Conservation (phyloP, 768 basidiomycete genomes). For the Tulasnella sp. region DNA sequence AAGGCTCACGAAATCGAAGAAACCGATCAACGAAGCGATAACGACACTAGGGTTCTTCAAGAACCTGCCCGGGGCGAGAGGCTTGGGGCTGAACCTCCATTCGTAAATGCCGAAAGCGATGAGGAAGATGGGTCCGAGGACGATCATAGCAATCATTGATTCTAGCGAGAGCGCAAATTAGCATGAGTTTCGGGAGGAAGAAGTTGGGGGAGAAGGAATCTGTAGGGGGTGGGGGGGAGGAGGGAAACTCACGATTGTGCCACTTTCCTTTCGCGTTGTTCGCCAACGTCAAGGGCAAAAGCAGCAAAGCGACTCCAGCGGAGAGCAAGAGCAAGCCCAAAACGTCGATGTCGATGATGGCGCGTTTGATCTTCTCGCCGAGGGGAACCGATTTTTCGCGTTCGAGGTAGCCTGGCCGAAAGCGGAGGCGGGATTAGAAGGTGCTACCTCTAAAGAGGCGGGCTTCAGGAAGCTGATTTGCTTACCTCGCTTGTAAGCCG, state of each 20-base stretch:
- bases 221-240: too few species aligned
- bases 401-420: constrained; percentile 38
- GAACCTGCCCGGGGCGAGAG: constrained; percentile 66
- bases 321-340: constrained; percentile 59
- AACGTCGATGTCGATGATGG: constrained; percentile 49
- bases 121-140: constrained; percentile 52
- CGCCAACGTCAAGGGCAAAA: constrained; percentile 60
- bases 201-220: too few species aligned
- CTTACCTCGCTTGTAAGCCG: constrained; percentile 46
- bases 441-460: background rate
- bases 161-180: constrained; percentile 40
- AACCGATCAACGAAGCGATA: constrained; percentile 62
- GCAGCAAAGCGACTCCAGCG: constrained; percentile 54
- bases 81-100: constrained; percentile 55
- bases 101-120: constrained; percentile 55
- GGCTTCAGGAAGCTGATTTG: too few species aligned
- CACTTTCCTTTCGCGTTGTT: constrained; percentile 49
- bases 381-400: constrained; percentile 33
- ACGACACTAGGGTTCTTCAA: constrained; percentile 61
- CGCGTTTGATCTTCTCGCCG: constrained; percentile 37
- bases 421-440: background rate
- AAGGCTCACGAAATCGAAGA: constrained; percentile 59
- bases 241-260: constrained; percentile 53
- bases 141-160: constrained; percentile 59
- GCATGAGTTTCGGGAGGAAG: too few species aligned